Conservation (phyloP, 371 early-diverging fungal species). For the Syncephalastrum sp. region DNA sequence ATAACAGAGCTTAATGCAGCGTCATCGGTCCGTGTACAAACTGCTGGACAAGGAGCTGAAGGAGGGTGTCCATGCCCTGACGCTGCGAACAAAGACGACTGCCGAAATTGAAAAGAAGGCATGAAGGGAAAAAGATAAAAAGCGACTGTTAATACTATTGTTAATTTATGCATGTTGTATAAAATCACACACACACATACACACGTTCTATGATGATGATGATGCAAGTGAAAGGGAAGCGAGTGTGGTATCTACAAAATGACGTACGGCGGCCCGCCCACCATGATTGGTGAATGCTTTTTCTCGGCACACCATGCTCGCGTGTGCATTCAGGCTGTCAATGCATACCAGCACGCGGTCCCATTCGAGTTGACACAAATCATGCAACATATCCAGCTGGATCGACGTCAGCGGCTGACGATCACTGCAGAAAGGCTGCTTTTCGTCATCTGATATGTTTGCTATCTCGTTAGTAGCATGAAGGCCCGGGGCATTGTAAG, state of each 20-base stretch:
- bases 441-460: conserved; percentile 3
- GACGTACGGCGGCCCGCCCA: conserved; percentile 6
- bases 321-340: conserved; percentile 53
- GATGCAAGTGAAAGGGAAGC: too few species aligned
- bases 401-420: not conserved
- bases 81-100: conserved; percentile 62
- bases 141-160: not conserved
- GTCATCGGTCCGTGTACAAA: conserved; percentile 67
- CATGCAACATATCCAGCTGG: conserved; percentile 14
- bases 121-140: not conserved
- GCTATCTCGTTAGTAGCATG: not conserved
- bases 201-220: too few species aligned
- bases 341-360: conserved; percentile 43
- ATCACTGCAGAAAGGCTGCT: not conserved
- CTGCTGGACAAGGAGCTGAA: conserved; percentile 58
- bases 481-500: not conserved
- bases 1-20: conserved; percentile 55
- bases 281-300: conserved; percentile 5
- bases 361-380: conserved; percentile 48
- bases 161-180: conserved; percentile 6
- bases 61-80: conserved; percentile 61
- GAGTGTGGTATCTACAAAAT: conserved; percentile 14
- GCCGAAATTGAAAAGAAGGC: conserved; percentile 36
- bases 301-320: conserved; percentile 46
- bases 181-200: too few species aligned